Percentiles rank a stretch among this genome's conserved stretches.
Conservation (phyloP, 2,329 filamentous ascomycete species). For the Pseudopithomyces chartarum region DNA sequence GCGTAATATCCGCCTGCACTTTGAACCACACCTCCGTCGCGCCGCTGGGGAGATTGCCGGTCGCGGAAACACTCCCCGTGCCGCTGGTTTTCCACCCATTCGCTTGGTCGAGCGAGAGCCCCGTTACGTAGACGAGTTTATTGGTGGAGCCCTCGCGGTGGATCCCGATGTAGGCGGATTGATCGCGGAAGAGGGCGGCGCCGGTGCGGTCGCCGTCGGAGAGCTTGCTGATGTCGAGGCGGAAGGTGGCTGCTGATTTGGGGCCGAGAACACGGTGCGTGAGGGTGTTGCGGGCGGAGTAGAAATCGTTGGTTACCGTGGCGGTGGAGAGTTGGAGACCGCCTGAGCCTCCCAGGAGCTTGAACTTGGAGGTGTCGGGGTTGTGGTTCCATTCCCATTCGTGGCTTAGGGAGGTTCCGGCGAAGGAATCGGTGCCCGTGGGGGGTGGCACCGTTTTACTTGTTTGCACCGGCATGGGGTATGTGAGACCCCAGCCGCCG, state of each 20-base stretch:
- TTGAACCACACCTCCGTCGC: constrained; percentile 38
- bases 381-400: constrained; percentile 69
- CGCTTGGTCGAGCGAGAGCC: constrained; percentile 45
- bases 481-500: constrained; percentile 55
- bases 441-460: constrained; percentile 36
- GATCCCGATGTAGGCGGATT: constrained; percentile 59
- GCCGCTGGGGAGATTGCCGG: constrained; percentile 20
- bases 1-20: constrained; percentile 43
- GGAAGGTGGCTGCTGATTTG: constrained; percentile 54
- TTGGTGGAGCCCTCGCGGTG: constrained; percentile 46
- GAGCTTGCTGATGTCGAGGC: constrained; percentile 57
- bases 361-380: constrained; percentile 56
- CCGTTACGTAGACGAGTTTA: constrained; percentile 43
- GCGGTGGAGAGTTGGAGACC: constrained; percentile 55
- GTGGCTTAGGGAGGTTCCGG: constrained; percentile 47
- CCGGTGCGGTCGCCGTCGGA: constrained; percentile 58
- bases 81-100: constrained; percentile 36
- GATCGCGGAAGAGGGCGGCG: constrained; percentile 59
- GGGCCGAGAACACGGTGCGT: constrained; percentile 50
- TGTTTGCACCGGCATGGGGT: constrained; percentile 43
- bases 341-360: constrained; percentile 47
- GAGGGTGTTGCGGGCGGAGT: constrained; percentile 49
- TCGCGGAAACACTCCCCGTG: constrained; percentile 35
- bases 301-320: constrained; percentile 58
- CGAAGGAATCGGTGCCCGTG: constrained; percentile 55